Evolutionary conservation across 2,329 filamentous ascomycete genomes (phyloP), one percentile per base, ranked within the genome.

Genomic region (Biscogniauxia marginata): DNA sequence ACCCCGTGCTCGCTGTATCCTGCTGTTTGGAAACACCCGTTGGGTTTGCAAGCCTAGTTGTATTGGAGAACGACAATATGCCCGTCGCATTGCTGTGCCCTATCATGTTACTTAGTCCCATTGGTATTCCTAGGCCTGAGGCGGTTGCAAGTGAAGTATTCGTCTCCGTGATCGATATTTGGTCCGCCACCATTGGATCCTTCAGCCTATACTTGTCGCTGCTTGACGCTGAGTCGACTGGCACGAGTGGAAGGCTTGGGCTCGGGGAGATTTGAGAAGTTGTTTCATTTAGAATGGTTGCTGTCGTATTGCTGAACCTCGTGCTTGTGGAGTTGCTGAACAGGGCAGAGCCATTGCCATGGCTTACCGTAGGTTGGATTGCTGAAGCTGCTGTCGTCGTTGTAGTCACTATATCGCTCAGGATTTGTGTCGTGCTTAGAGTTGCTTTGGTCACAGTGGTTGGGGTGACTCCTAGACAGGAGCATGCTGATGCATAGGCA

Each of bases 401-500:
- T 9, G 55, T 51, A 8, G 50, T 56, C 7, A 58, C 49, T 4
- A 46, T 22, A 8, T 54, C 47, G 4, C 45, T 53, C 47, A 57
- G 22, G 5, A 54, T 47, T 47, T 48, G 50, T 6, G 63, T 64
- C 2, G 47, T 52, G 9, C 19, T 59, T 24, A 57, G 54, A 22
- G 57, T 58, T 13, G 56, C 34, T 8, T 39, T 58, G 1, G 58
- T 63, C 20, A 52, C 39, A 2, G 62, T 64, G n/a, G 46, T 46
- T 1, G 55, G 52, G 22, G 56, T 49, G 16, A 60, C 43, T 5
- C 61, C 61, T 45, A 64, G 48, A 45, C 61, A 66, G 2, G 61
- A 63, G 48, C 63, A 66, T 7, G 63, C 64, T 22, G 61, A 64
- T 22, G 59, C 58, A 24, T 63, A 60, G 8, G 61, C 64, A 7